phyloP scores from a whole-genome alignment of 352 stramenopile genomes.

The Phytopythium kandeliae region DNA sequence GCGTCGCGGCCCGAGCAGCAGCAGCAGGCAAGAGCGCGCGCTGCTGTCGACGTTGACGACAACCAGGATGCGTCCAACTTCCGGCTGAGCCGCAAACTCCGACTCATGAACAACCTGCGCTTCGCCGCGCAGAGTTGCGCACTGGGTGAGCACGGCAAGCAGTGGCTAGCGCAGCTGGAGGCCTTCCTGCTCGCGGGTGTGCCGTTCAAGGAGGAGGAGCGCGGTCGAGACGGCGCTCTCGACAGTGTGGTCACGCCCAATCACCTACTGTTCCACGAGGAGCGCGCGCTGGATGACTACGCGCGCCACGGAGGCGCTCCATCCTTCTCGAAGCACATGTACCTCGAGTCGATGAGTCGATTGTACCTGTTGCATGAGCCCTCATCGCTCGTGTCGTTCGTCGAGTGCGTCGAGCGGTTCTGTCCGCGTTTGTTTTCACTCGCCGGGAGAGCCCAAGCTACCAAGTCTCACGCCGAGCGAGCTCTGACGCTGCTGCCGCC shows the following conservation, averaged over 20 bases:
- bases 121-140: slow-evolving; percentile 61
- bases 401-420: slow-evolving; percentile 47
- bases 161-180: slow-evolving; percentile 75
- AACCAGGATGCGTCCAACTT: slow-evolving; percentile 38
- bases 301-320: slow-evolving; percentile 44
- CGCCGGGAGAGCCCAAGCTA: slow-evolving; percentile 25
- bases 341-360: slow-evolving; percentile 77
- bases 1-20: neutral
- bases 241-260: slow-evolving; percentile 33
- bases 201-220: slow-evolving; percentile 25
- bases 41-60: slow-evolving; percentile 17
- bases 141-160: slow-evolving; percentile 39
- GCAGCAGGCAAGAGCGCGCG: neutral
- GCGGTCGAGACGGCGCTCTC: neutral
- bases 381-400: slow-evolving; percentile 44
- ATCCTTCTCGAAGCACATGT: slow-evolving; percentile 85
- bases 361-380: slow-evolving; percentile 77
- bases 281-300: slow-evolving; percentile 67
- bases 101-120: slow-evolving; percentile 72
- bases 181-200: slow-evolving; percentile 52
- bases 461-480: slow-evolving; percentile 61
- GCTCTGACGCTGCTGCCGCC: slow-evolving; percentile 61
- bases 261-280: slow-evolving; percentile 79
- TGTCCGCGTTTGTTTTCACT: slow-evolving; percentile 69
- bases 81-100: slow-evolving; percentile 65